Conservation (phyloP, 306 rosid species). For the Inga oerstediana region DNA sequence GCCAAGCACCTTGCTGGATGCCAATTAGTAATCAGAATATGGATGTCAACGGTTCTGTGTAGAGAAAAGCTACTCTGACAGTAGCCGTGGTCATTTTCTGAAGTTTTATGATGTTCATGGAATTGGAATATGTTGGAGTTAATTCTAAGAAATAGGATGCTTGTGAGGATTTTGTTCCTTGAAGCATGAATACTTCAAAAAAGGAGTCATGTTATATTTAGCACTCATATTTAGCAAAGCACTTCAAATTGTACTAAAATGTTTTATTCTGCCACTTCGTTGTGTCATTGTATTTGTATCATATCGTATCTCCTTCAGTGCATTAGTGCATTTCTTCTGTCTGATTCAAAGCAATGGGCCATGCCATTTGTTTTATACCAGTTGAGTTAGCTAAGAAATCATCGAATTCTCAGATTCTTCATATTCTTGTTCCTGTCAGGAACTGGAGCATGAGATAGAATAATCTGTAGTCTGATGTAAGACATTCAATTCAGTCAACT, state of each 20-base stretch:
- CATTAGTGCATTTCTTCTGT: conserved; percentile 27
- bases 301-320: neutral
- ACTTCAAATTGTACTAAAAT: neutral
- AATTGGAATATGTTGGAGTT: conserved; percentile 36
- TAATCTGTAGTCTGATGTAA: conserved; percentile 39
- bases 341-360: conserved; percentile 36
- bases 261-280: neutral
- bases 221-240: neutral
- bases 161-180: conserved; percentile 12
- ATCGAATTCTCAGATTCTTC: conserved; percentile 22
- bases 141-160: conserved; percentile 28
- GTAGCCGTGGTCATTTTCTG: conserved; percentile 27
- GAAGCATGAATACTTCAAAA: neutral
- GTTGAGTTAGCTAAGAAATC: conserved; percentile 10
- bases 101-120: conserved; percentile 22
- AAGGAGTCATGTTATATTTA: neutral
- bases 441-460: conserved; percentile 38
- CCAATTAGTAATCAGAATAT: conserved; percentile 26
- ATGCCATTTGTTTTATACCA: conserved; percentile 30
- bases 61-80: conserved; percentile 32
- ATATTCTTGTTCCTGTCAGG: conserved; percentile 44
- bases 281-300: neutral
- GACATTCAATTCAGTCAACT: conserved; percentile 1
- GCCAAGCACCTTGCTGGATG: conserved; percentile 33
- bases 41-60: conserved; percentile 16